Base-by-base conservation (phyloP, 2,329 filamentous ascomycete genomes). In the Zymoseptoria pseudotritici region DNA sequence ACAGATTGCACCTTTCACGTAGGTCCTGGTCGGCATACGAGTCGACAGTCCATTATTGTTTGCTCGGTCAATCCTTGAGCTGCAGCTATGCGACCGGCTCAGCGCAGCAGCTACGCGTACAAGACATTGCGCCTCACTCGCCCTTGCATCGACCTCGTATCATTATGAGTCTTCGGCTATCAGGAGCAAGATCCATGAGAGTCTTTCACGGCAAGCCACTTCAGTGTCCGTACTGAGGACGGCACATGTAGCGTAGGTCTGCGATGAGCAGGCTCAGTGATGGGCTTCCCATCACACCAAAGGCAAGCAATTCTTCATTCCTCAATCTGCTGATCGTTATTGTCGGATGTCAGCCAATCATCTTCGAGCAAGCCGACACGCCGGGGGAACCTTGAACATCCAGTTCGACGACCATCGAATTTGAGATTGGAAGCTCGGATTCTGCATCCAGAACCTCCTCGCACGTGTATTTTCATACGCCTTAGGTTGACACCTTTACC, bases 301-400 rank as follows among this genome's bases (percentile, higher is more conserved):
- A n/a, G 13, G 36, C 13, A 17, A 46, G 36, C 13, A 17, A 46
- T 17, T n/a, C 36, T n/a, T 17, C 36, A 46, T 46, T 46, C 36
- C 36, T 46, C 36, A 46, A 46, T 46, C 36, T 29, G 57, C 60
- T 59, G 57, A 62, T 62, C 60, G 57, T 13, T 52, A 20, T 52
- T 58, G 56, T 50, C 59, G 58, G 49, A 8, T 24, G 21, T 20
- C 50, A 57, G 36, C 61, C 61, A 63, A 31, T 51, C 49, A 56
- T 54, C 50, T 42, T 26, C 50, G 24, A 50, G 55, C 53, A 51
- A 56, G 59, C 50, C 31, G 50, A 57, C 61, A 62, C 61, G 58
- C 58, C 31, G 50, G 57, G 31, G 31, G 9, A 36, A 36, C 31
- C 31, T 36, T 36, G 31, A 36, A 36, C 31, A 36, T 36, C 22